Evolutionary conservation across 441 rosid species (phyloP).

Genomic region (Cnidoscolus chayamansa): DNA sequence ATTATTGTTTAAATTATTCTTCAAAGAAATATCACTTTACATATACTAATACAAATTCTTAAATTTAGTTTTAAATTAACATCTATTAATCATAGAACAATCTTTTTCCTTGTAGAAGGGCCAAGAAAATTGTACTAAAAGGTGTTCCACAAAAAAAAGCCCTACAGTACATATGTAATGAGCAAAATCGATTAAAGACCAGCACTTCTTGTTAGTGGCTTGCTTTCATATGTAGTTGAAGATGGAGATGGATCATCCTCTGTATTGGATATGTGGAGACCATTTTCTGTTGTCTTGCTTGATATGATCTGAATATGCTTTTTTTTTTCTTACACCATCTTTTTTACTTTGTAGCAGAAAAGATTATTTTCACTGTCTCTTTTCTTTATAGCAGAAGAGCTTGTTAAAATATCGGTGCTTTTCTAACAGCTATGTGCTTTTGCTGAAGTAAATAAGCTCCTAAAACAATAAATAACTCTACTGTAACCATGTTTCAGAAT

Average conservation of each 20-base stretch:
- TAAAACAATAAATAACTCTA: not conserved
- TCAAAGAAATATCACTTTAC: too few species aligned
- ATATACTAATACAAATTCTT: too few species aligned
- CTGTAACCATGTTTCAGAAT: too few species aligned
- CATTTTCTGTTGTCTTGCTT: too few species aligned
- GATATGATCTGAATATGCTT: not conserved
- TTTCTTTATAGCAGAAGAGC: not conserved
- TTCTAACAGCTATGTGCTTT: not conserved
- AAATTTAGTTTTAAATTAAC: too few species aligned
- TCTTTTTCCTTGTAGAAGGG: too few species aligned
- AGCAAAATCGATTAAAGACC: not conserved
- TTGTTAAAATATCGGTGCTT: not conserved
- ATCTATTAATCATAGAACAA: too few species aligned
- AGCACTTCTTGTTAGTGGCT: not conserved
- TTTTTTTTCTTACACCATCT: not conserved
- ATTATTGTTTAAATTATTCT: too few species aligned
- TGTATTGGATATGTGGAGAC: not conserved
- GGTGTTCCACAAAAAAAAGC: too few species aligned
- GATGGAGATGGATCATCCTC: not conserved
- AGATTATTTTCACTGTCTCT: not conserved
- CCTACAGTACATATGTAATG: too few species aligned
- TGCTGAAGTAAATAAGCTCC: not conserved
- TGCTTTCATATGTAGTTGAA: not conserved
- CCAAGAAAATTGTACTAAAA: too few species aligned
- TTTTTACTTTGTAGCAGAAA: too few species aligned